These are phyloP conservation scores for Herpetospermum pedunculosum DNA, from an alignment of 306 rosid genomes.

Conservation along the genomic window DNA sequence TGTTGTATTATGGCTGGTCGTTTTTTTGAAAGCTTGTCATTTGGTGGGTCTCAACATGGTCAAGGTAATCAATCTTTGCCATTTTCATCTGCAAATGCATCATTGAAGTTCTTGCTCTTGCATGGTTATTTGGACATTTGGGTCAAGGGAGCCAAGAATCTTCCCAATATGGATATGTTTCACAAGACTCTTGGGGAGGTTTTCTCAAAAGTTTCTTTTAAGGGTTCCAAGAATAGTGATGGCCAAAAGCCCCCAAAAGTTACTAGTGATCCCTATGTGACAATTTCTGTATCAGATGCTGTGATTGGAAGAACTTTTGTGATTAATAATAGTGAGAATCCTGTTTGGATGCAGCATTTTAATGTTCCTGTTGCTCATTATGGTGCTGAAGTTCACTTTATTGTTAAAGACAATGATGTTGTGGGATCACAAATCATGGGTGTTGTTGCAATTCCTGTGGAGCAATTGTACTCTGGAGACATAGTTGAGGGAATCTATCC, in stretches of 20 bases:
- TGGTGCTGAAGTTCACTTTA: slow-evolving; percentile 66
- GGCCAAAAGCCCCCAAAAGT: slow-evolving; percentile 19
- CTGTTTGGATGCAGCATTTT: slow-evolving; percentile 75
- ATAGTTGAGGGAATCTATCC: slow-evolving; percentile 59
- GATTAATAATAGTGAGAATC: slow-evolving; percentile 53
- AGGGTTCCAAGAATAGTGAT: slow-evolving; percentile 20
- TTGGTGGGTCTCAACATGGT: slow-evolving; percentile 56
- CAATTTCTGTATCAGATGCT: slow-evolving; percentile 46
- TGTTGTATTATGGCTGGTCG: neutral
- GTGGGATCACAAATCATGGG: slow-evolving; percentile 75
- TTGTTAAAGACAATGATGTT: slow-evolving; percentile 58
- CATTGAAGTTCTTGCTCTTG: slow-evolving; percentile 39
- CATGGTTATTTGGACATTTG: slow-evolving; percentile 68
- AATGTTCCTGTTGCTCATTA: slow-evolving; percentile 64
- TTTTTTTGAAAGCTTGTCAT: slow-evolving; percentile 30
- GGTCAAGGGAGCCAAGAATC: slow-evolving; percentile 47
- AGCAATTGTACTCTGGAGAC: slow-evolving; percentile 23
- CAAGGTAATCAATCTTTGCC: slow-evolving; percentile 45
- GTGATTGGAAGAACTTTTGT: slow-evolving; percentile 79
- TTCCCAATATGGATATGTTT: slow-evolving; percentile 69
- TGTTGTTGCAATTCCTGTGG: slow-evolving; percentile 60
- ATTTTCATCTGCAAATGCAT: slow-evolving; percentile 30
- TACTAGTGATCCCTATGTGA: slow-evolving; percentile 81
- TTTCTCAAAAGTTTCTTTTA: slow-evolving; percentile 30
- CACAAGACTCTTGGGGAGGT: slow-evolving; percentile 43